These are phyloP conservation scores for Lactarius vividus DNA, from an alignment of 768 basidiomycete species.

Conservation along the genomic window DNA sequence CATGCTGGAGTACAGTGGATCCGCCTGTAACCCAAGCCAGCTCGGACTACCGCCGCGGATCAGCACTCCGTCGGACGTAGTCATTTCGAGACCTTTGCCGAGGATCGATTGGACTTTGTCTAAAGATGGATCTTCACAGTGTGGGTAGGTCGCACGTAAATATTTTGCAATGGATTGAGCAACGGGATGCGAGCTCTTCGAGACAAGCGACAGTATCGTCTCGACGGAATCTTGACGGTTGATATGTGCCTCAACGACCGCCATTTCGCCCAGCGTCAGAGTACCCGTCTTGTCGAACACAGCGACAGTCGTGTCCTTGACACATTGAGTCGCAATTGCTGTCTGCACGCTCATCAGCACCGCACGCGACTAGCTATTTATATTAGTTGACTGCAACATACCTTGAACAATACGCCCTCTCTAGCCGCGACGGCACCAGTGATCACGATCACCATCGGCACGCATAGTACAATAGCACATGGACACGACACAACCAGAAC, in stretches of 20 bases:
- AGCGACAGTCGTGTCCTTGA: conserved; percentile 40
- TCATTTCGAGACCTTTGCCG: conserved; percentile 39
- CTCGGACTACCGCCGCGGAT: conserved; percentile 39
- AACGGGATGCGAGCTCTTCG: conserved; percentile 39
- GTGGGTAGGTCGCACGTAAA: conserved; percentile 27
- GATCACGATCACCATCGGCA: conserved; percentile 39
- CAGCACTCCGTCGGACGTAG: conserved; percentile 34
- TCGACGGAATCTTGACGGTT: conserved; percentile 31
- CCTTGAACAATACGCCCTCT: conserved; percentile 36
- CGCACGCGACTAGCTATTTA: neutral
- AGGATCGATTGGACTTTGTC: conserved; percentile 34
- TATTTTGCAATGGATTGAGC: conserved; percentile 36
- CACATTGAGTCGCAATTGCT: conserved; percentile 14
- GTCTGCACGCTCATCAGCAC: conserved; percentile 15
- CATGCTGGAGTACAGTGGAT: conserved; percentile 35
- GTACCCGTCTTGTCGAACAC: conserved; percentile 66
- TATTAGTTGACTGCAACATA: neutral
- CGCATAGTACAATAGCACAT: conserved; percentile 43
- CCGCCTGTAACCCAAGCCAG: conserved; percentile 36
- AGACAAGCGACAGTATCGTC: conserved; percentile 34
- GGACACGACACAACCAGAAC: conserved; percentile 54
- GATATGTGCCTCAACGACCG: conserved; percentile 38
- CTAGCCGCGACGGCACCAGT: conserved; percentile 35
- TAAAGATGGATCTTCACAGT: conserved; percentile 12
- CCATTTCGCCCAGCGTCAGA: conserved; percentile 44